phyloP scores from a whole-genome alignment of 169 alveolate genomes.

The Amoebophrya sp. region DNA sequence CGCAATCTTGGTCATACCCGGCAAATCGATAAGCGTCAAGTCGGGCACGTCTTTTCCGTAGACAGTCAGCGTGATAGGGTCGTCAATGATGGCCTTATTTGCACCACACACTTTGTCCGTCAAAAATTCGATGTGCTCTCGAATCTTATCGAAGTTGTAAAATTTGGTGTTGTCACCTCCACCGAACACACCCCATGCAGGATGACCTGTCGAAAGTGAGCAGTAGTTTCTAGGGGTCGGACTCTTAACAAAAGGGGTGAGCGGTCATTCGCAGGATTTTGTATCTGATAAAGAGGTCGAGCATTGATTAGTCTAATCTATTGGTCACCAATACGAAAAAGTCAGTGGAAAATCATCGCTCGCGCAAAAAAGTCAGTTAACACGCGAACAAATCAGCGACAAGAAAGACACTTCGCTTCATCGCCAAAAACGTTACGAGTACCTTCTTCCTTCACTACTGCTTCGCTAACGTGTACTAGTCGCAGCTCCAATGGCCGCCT shows the following conservation, averaged over 20 bases:
- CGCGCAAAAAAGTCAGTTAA: no score
- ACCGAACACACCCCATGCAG: not conserved
- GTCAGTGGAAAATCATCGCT: no score
- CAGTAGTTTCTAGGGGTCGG: no score
- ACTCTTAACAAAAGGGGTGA: no score
- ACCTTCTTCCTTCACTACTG: not conserved
- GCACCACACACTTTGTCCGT: not conserved
- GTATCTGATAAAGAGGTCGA: no score
- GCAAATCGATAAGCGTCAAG: conserved; percentile 94
- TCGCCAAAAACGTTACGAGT: no score
- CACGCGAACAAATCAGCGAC: no score
- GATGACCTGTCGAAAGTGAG: no score
- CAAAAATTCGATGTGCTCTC: not conserved
- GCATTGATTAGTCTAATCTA: no score
- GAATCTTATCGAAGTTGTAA: not conserved
- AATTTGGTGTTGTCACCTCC: not conserved
- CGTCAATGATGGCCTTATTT: conserved; percentile 74
- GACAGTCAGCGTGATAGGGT: conserved; percentile 89
- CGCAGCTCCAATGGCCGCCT: conserved; percentile 96
- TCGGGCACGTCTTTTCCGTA: conserved; percentile 91
- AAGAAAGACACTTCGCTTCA: no score
- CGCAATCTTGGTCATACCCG: conserved; percentile 95
- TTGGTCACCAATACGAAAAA: no score
- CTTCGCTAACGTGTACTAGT: conserved; percentile 73
- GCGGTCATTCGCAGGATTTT: no score